Evolutionary conservation across 1,284 basidiomycete genomes (phyloP), one percentile per base, ranked within the genome.

Genomic region (Trichosporon asahii): DNA sequence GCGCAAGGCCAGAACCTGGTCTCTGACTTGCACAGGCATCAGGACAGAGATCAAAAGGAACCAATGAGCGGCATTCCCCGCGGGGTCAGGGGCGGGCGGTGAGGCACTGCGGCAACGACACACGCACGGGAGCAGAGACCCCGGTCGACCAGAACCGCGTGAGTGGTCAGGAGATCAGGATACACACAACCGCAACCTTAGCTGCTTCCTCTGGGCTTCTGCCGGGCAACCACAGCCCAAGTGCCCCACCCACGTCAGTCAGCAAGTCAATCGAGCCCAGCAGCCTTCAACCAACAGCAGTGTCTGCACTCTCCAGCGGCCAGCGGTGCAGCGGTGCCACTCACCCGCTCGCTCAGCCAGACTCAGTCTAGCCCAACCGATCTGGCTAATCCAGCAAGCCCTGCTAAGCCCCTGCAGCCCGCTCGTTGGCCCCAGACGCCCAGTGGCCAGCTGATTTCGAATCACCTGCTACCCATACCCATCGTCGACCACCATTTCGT

Each of bases 21-120:
- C 46, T 49, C 14, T 21, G 18, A 4, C 6, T n/a, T 49, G 21
- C 46, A n/a, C 49, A 25, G 49, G 49, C 49, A 53, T 25, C 7
- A 21, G 49, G 23, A 21, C 21, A 18, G 23, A 53, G 49, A 53
- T 8, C 12, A 61, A 31, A 12, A n/a, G n/a, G 29, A 29, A 61
- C 57, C 27, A 61, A n/a, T 29, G 57, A 61, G 27, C 57, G 57
- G 57, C 57, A 61, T 61, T 31, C 57, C 57, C 57, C 57, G 57
- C 57, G 57, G 57, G 57, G 57, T 61, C 57, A 61, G 57, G 57
- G 57, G 57, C 57, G 27, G 15, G 8, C 14, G 11, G 21, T 18
- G 49, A 21, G 49, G 23, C 21, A 53, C 49, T 61, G 57, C 57
- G 57, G 57, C 57, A 61, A 23, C 21, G 49, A 53, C 49, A 12